Conservation (phyloP, 805 yeast species). For the Lipomyces sp. region DNA sequence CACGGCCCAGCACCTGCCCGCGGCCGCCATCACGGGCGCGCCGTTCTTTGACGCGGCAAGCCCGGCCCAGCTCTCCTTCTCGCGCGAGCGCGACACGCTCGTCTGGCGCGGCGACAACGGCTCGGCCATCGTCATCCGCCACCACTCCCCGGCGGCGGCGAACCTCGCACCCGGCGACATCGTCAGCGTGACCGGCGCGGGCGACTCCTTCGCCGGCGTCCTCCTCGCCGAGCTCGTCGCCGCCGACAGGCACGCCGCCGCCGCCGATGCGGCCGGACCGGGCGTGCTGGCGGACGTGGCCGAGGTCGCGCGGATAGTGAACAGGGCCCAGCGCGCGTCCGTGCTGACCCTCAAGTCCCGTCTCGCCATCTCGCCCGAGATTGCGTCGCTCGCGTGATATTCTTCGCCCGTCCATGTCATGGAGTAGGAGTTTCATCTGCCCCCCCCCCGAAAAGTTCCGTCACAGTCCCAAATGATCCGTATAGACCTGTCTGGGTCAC, state of each 20-base stretch:
- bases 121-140: neutral
- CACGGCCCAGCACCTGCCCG: slow-evolving; percentile 37
- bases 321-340: slow-evolving; percentile 23
- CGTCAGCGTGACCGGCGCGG: slow-evolving; percentile 81
- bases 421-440: neutral
- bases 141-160: slow-evolving; percentile 1
- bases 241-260: neutral
- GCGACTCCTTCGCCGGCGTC: slow-evolving; percentile 74
- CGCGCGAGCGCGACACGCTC: slow-evolving; percentile 9
- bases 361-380: slow-evolving; percentile 22
- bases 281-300: slow-evolving; percentile 26
- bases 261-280: slow-evolving; percentile 19
- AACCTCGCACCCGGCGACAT: slow-evolving; percentile 34
- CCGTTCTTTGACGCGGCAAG: neutral
- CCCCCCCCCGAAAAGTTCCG: neutral
- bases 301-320: slow-evolving; percentile 8
- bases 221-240: slow-evolving; percentile 45
- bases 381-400: neutral
- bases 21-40: slow-evolving; percentile 7
- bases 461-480: too few relatives aligned
- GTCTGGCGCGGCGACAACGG: slow-evolving; percentile 25
- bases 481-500: too few relatives aligned
- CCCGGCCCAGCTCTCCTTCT: neutral
- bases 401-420: too few relatives aligned
- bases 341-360: slow-evolving; percentile 23